These are phyloP conservation scores for Xerocomus spinulosus DNA, from an alignment of 768 basidiomycete species.

Conservation along the genomic window DNA sequence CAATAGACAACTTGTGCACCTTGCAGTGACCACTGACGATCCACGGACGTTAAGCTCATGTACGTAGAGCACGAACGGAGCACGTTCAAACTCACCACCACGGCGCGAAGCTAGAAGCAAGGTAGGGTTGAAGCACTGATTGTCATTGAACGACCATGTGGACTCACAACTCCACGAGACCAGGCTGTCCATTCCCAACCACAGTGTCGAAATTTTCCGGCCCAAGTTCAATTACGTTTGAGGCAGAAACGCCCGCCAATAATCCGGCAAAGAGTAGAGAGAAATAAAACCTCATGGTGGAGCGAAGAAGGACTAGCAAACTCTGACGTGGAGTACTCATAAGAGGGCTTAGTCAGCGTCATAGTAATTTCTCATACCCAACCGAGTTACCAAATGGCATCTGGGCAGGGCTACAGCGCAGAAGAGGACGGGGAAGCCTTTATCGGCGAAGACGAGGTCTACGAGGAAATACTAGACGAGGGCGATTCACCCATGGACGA, in stretches of 20 bases:
- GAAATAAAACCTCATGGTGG: conserved; percentile 55
- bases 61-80: neutral
- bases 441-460: conserved; percentile 62
- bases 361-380: neutral
- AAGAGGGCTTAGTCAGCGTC: conserved; percentile 22
- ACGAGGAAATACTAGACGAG: conserved; percentile 59
- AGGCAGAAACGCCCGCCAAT: conserved; percentile 56
- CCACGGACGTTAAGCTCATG: conserved; percentile 1
- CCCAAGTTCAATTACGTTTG: conserved; percentile 79
- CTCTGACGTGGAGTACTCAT: conserved; percentile 22
- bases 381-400: conserved; percentile 16
- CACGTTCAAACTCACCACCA: conserved; percentile 65
- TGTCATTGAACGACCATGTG: neutral
- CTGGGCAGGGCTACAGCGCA: conserved; percentile 29
- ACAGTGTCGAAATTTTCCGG: conserved; percentile 70
- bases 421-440: conserved; percentile 54
- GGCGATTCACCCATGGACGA: conserved; percentile 71
- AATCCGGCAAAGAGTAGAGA: conserved; percentile 54
- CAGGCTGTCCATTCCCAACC: conserved; percentile 77
- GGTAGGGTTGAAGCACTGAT: conserved; percentile 1
- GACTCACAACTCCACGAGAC: conserved; percentile 87
- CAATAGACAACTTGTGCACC: conserved; percentile 35
- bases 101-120: conserved; percentile 62
- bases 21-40: conserved; percentile 77
- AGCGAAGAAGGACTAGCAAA: conserved; percentile 14